A percentile compares a stretch with the other conserved stretches of the same genome.
Evolutionary conservation across 495 filamentous ascomycete species (phyloP).

Genomic region (Lepidopterella palustris): DNA sequence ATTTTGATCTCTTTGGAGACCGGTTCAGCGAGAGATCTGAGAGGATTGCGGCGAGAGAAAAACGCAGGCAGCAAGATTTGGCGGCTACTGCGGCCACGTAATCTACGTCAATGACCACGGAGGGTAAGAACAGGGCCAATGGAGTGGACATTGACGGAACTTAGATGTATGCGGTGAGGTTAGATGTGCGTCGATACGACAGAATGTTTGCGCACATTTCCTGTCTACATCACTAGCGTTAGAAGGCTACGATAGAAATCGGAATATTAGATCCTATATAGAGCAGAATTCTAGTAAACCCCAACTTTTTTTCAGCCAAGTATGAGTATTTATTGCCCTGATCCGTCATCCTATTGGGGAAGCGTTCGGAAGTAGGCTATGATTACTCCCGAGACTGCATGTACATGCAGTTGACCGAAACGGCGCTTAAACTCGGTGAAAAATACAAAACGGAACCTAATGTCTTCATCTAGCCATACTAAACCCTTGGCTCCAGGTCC

Average conservation of each 20-base stretch:
- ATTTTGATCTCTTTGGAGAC: conserved; percentile 58
- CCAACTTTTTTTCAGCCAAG: background rate
- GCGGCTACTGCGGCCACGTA: background rate
- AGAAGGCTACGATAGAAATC: background rate
- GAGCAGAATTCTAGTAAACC: background rate
- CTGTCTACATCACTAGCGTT: background rate
- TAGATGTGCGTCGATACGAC: background rate
- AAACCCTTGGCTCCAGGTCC: background rate
- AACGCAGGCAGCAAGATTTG: background rate
- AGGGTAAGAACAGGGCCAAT: background rate
- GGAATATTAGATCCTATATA: background rate
- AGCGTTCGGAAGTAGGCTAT: background rate
- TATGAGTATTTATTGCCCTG: background rate
- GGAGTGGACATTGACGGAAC: background rate
- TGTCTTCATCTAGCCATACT: background rate
- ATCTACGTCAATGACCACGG: background rate
- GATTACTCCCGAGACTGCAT: background rate
- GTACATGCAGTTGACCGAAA: background rate
- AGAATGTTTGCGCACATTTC: background rate
- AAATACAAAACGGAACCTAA: background rate
- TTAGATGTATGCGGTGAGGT: background rate
- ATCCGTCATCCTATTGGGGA: background rate
- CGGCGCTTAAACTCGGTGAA: too few species aligned
- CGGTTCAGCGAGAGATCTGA: conserved; percentile 56
- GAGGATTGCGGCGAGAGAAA: conserved; percentile 38